Conservation (phyloP, 331 rosid genomes). For the Dryas integrifolia region DNA sequence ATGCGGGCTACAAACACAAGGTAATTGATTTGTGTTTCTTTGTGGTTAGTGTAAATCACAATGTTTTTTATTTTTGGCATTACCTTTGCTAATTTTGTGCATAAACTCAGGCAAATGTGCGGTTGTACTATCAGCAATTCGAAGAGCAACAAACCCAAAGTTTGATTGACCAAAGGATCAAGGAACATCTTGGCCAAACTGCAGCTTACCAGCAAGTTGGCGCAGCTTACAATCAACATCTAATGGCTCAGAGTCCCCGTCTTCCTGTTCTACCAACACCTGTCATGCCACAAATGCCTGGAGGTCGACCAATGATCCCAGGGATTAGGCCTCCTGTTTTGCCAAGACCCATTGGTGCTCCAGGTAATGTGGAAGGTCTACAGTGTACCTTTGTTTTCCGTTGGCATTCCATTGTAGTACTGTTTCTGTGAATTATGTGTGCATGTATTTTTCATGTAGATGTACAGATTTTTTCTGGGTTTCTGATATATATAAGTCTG, state of each 20-base stretch:
- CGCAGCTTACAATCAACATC: slow-evolving; percentile 73
- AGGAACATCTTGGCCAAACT: slow-evolving; percentile 93
- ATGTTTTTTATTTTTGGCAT: background rate
- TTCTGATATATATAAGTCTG: background rate
- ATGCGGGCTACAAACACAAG: slow-evolving; percentile 97
- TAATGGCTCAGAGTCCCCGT: slow-evolving; percentile 68
- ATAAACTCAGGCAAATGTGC: slow-evolving; percentile 68
- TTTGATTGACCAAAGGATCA: slow-evolving; percentile 89
- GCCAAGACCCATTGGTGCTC: slow-evolving; percentile 76
- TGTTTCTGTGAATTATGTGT: background rate
- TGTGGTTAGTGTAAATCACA: background rate
- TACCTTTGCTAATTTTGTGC: slow-evolving; percentile 4
- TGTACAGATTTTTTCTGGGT: background rate
- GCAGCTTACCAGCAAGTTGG: slow-evolving; percentile 91
- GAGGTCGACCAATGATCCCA: slow-evolving; percentile 53
- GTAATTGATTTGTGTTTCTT: slow-evolving; percentile 25
- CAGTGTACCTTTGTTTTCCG: background rate
- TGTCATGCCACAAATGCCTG: slow-evolving; percentile 55
- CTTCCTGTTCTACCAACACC: slow-evolving; percentile 77
- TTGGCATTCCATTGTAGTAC: background rate
- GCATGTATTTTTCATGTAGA: background rate
- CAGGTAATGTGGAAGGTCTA: slow-evolving; percentile 46
- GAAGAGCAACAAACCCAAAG: slow-evolving; percentile 97
- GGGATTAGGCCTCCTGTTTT: slow-evolving; percentile 82
- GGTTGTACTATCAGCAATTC: slow-evolving; percentile 84